Evolutionary conservation across 2,329 filamentous ascomycete species (phyloP), one percentile per base, ranked within the genome.

Genomic region (Aureobasidium leucospermi): DNA sequence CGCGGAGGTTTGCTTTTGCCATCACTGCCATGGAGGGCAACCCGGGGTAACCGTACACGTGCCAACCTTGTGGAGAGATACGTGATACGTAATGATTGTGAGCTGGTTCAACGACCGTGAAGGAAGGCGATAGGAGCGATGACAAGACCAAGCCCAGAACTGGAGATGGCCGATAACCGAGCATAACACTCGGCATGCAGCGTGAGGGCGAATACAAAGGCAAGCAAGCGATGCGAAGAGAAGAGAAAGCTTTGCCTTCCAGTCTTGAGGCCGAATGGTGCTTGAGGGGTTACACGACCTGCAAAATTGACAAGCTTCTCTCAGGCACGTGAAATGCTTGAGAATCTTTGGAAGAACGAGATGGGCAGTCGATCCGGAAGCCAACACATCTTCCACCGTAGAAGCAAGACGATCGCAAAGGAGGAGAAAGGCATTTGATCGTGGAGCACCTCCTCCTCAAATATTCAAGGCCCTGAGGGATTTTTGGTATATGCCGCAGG

Each of bases 1-100:
- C 51, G 51, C 51, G 51, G 51, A 55, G 38, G 41, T 55, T 55
- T 55, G 51, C 52, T 56, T 56, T 46, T 45, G 38, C n/a, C 39
- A 46, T 49, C 31, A 16, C 5, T 15, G 46, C 46, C 28, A 32
- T 55, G 28, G 39, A 43, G 16, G 28, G 29, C 51, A 23, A 38
- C 13, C 52, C 28, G 52, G 52, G 52, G 52, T 28, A 29, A 34
- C 32, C 5, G 19, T 13, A 29, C 52, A 56, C 52, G 41, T 56
- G 52, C 52, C 41, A 46, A 46, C 38, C 28, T 43, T 34, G 29
- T 16, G 52, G 31, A 38, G 38, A 43, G 51, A 45, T 56, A 46
- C 52, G 52, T 29, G 51, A 55, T 42, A 43, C 31, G 34, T 39
- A 19, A n/a, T 16, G 36, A 29, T 31, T 28, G 10, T 55, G 38